Conservation (phyloP, 2,329 filamentous ascomycete species). For the Daldinia sp. region DNA sequence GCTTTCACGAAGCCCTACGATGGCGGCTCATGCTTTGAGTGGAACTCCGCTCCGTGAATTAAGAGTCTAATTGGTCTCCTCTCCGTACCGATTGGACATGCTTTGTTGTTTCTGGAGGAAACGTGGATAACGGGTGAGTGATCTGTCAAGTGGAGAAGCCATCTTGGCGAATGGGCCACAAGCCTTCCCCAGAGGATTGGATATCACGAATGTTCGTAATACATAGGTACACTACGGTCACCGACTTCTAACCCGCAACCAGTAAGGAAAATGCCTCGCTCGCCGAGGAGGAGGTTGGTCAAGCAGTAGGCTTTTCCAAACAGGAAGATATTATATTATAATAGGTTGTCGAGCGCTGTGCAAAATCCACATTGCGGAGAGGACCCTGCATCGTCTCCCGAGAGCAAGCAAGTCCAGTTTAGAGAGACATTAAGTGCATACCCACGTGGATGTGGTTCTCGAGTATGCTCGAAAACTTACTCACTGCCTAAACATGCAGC, state of each 20-base stretch:
- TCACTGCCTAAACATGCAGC: slow-evolving; percentile 15
- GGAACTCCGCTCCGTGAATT: not conserved
- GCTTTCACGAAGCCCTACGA: slow-evolving; percentile 11
- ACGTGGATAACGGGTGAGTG: slow-evolving; percentile 2
- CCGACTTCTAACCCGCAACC: slow-evolving; percentile 5
- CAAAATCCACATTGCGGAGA: not conserved
- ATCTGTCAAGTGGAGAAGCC: slow-evolving; percentile 12
- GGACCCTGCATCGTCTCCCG: slow-evolving; percentile 4
- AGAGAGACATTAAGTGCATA: slow-evolving; percentile 2
- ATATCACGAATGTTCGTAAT: slow-evolving; percentile 10
- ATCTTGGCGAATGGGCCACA: not conserved
- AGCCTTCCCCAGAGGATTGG: slow-evolving; percentile 12
- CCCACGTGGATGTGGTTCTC: slow-evolving; percentile 7
- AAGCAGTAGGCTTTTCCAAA: not conserved
- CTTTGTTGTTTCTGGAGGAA: not conserved
- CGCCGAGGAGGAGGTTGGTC: slow-evolving; percentile 3
- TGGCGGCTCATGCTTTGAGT: not conserved
- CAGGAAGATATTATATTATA: not conserved
- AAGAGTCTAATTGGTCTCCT: not conserved
- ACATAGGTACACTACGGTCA: not conserved
- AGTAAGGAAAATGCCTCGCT: slow-evolving; percentile 12
- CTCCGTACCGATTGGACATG: not conserved
- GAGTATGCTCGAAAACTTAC: not conserved
- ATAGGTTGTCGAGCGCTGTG: not conserved
- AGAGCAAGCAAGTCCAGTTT: not conserved